Percentiles rank a stretch among this genome's conserved stretches.
phyloP scores from a whole-genome alignment of 1,284 basidiomycete genomes.

The Rhizopogon parksii region DNA sequence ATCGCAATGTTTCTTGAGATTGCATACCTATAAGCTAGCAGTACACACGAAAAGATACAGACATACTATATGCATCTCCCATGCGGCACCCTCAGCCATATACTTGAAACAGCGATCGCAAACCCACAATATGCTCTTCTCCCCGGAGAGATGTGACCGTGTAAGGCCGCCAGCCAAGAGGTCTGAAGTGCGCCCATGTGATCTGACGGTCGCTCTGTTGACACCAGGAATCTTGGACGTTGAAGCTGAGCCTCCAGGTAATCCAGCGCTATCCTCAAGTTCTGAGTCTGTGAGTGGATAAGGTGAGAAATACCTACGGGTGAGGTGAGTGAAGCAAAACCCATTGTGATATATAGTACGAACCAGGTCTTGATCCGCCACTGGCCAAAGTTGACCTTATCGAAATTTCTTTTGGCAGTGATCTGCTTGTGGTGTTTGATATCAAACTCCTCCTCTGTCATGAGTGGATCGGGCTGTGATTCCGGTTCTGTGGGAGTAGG shows the following conservation, averaged over 20 bases:
- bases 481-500: constrained; percentile 3
- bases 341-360: constrained; percentile 20
- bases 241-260: constrained; percentile 19
- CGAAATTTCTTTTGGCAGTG: constrained; percentile 68
- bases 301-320: constrained; percentile 79
- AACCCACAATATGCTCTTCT: constrained; percentile 64
- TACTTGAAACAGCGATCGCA: constrained; percentile 97
- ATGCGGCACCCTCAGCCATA: constrained; percentile 68
- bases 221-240: constrained; percentile 41
- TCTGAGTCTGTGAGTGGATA: constrained; percentile 71
- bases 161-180: constrained; percentile 57
- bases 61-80: constrained; percentile 62
- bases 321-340: background rate
- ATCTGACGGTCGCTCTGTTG: constrained; percentile 40
- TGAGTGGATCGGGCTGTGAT: constrained; percentile 14
- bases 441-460: constrained; percentile 66
- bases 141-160: constrained; percentile 41
- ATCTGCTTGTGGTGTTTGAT: constrained; percentile 60
- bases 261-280: constrained; percentile 36
- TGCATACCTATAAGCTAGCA: background rate
- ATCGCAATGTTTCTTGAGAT: constrained; percentile 60
- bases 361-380: constrained; percentile 79
- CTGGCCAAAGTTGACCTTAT: constrained; percentile 66
- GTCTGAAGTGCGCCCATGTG: constrained; percentile 66
- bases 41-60: constrained; percentile 3